phyloP scores from a whole-genome alignment of 768 basidiomycete genomes.

The Psilocybe cyanescens region DNA sequence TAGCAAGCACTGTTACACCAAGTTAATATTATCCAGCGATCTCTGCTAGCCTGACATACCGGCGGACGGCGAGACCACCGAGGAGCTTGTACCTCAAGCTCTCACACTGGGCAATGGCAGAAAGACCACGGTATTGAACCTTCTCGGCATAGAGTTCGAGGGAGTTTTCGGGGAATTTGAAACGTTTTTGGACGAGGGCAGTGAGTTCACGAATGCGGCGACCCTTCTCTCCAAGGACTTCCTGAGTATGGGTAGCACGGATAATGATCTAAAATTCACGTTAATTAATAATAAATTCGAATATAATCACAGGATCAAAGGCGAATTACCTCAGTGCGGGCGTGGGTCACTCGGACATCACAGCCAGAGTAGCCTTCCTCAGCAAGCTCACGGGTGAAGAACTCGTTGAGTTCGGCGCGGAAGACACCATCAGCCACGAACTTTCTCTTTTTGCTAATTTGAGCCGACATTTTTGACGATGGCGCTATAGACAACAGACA shows the following conservation, averaged over 20 bases:
- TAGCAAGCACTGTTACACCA: constrained; percentile 62
- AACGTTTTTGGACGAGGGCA: constrained; percentile 97
- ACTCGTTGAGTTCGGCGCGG: constrained; percentile 98
- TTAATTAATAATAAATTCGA: constrained; percentile 1
- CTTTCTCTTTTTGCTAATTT: constrained; percentile 99
- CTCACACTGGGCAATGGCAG: constrained; percentile 98
- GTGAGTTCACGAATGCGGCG: constrained; percentile 99
- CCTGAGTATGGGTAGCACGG: constrained; percentile 98
- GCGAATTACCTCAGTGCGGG: constrained; percentile 85
- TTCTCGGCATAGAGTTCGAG: constrained; percentile 99
- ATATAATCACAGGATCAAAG: constrained; percentile 1
- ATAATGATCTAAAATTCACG: constrained; percentile 82
- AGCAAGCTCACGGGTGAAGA: constrained; percentile 97
- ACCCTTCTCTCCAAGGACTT: constrained; percentile 98
- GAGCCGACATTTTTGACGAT: constrained; percentile 66
- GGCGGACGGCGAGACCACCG: constrained; percentile 97
- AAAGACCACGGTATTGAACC: constrained; percentile 97
- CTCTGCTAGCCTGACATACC: constrained; percentile 56
- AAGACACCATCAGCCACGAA: constrained; percentile 99
- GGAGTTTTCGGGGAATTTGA: constrained; percentile 99
- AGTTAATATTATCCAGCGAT: background rate
- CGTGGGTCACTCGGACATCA: constrained; percentile 99
- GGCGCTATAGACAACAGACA: constrained; percentile 1
- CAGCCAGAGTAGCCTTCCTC: constrained; percentile 99
- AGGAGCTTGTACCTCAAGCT: constrained; percentile 98